phyloP scores from a whole-genome alignment of 2,329 filamentous ascomycete species.

The Septoria linicola region DNA sequence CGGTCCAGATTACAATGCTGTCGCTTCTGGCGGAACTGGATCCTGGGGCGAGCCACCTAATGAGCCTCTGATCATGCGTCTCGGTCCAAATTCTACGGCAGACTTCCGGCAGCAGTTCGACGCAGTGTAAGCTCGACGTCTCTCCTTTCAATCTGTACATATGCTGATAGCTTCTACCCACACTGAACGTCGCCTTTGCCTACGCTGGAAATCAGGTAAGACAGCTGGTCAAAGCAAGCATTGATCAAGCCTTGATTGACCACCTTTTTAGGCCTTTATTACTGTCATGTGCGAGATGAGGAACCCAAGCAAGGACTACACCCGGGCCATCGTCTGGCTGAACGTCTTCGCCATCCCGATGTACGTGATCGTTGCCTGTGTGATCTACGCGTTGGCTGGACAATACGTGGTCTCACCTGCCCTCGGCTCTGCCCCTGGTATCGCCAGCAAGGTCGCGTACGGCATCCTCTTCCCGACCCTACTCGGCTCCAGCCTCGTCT shows the following conservation, averaged over 20 bases:
- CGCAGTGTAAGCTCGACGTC: too few relatives aligned
- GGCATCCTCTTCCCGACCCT: slow-evolving; percentile 54
- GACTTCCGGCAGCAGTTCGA: slow-evolving; percentile 7
- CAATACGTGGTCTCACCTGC: slow-evolving; percentile 48
- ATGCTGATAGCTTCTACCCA: too few relatives aligned
- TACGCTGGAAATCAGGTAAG: slow-evolving; percentile 59
- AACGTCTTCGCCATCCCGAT: slow-evolving; percentile 52
- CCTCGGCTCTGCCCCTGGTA: slow-evolving; percentile 47
- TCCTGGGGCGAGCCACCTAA: slow-evolving; percentile 8
- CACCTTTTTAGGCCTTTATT: slow-evolving; percentile 58
- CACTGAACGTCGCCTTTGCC: slow-evolving; percentile 66
- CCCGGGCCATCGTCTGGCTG: slow-evolving; percentile 33
- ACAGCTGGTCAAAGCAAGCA: too few relatives aligned
- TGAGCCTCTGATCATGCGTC: not conserved
- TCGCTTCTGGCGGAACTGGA: not conserved
- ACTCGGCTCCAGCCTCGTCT: slow-evolving; percentile 51
- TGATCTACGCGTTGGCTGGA: slow-evolving; percentile 54
- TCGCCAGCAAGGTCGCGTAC: slow-evolving; percentile 53
- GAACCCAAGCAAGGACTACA: slow-evolving; percentile 34
- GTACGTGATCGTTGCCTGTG: slow-evolving; percentile 53
- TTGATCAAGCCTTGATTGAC: slow-evolving; percentile 63
- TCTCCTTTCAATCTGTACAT: too few relatives aligned
- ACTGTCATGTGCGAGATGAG: slow-evolving; percentile 58
- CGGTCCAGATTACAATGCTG: slow-evolving; percentile 1
- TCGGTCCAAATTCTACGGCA: slow-evolving; percentile 1